These are phyloP conservation scores for Podila epigama DNA, from an alignment of 192 early-diverging fungal genomes.

Conservation along the genomic window DNA sequence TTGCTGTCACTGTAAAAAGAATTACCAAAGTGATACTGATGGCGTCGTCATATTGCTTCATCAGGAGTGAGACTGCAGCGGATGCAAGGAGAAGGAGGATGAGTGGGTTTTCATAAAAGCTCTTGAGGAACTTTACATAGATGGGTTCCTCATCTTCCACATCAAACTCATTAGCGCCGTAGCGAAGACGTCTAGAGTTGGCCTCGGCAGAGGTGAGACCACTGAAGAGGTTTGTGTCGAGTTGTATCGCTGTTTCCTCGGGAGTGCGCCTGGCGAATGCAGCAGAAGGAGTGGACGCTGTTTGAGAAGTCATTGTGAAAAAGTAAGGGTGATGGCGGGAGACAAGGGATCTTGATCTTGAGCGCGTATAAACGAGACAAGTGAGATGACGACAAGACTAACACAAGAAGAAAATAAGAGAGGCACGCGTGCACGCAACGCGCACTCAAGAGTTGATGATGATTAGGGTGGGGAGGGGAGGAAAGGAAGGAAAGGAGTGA, in stretches of 20 bases:
- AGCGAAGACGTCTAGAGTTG: slow-evolving; percentile 42
- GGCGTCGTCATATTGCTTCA: slow-evolving; percentile 87
- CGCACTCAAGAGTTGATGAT: neutral
- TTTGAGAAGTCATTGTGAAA: slow-evolving; percentile 31
- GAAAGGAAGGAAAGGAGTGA: neutral
- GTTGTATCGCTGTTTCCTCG: slow-evolving; percentile 52
- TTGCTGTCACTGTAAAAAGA: neutral
- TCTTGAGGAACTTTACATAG: slow-evolving; percentile 79
- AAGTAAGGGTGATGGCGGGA: neutral
- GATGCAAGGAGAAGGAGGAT: slow-evolving; percentile 81
- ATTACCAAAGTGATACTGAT: slow-evolving; percentile 80
- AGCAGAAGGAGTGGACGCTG: slow-evolving; percentile 56
- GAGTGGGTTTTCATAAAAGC: slow-evolving; percentile 83
- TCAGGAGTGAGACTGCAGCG: slow-evolving; percentile 71
- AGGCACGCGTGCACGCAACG: neutral
- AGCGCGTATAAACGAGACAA: neutral
- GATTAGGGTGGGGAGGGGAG: neutral
- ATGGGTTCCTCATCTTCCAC: slow-evolving; percentile 71
- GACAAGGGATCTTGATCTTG: neutral
- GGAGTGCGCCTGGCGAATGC: slow-evolving; percentile 57
- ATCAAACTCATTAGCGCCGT: slow-evolving; percentile 76
- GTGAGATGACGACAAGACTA: too few species aligned
- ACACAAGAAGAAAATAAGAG: neutral
- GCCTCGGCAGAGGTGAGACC: slow-evolving; percentile 58
- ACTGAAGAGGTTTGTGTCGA: slow-evolving; percentile 47